Percentiles rank a stretch among this genome's conserved stretches.
These are phyloP conservation scores for Gaeumannomyces tritici DNA, from an alignment of 2,329 filamentous ascomycete species.

Conservation along the genomic window DNA sequence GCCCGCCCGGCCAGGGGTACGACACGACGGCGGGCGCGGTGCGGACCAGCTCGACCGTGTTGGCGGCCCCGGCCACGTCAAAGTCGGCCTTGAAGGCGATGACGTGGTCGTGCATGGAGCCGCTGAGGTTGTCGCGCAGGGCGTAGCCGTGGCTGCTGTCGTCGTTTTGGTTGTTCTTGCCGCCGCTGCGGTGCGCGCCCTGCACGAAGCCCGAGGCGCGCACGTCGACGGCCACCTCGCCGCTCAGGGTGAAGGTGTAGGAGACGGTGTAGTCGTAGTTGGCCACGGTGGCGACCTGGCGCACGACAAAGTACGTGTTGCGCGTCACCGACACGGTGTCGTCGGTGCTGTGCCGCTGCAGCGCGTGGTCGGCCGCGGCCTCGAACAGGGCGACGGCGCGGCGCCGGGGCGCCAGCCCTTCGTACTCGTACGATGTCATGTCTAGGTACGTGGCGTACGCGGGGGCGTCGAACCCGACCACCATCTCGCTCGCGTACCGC, in stretches of 20 bases:
- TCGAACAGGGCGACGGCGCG: slow-evolving; percentile 49
- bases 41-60: slow-evolving; percentile 28
- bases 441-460: slow-evolving; percentile 39
- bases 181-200: slow-evolving; percentile 31
- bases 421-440: slow-evolving; percentile 30
- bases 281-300: slow-evolving; percentile 38
- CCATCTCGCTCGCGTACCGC: slow-evolving; percentile 30
- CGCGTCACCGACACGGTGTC: slow-evolving; percentile 33
- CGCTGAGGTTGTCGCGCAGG: slow-evolving; percentile 36
- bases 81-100: slow-evolving; percentile 46
- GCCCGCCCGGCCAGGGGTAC: slow-evolving; percentile 40
- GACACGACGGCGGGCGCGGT: slow-evolving; percentile 20
- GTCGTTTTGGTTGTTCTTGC: slow-evolving; percentile 26
- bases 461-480: slow-evolving; percentile 42
- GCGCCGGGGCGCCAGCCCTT: slow-evolving; percentile 32
- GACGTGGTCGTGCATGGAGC: slow-evolving; percentile 46
- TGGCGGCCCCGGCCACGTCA: slow-evolving; percentile 35
- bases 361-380: slow-evolving; percentile 34
- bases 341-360: slow-evolving; percentile 35
- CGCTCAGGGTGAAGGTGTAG: slow-evolving; percentile 41
- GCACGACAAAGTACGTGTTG: slow-evolving; percentile 35
- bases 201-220: slow-evolving; percentile 46
- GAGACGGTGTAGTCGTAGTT: slow-evolving; percentile 46
- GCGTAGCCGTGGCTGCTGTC: slow-evolving; percentile 32
- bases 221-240: slow-evolving; percentile 39